A percentile compares a stretch with the other conserved stretches of the same genome.
phyloP scores from a whole-genome alignment of 169 alveolate species.

The Plasmodium gaboni region DNA sequence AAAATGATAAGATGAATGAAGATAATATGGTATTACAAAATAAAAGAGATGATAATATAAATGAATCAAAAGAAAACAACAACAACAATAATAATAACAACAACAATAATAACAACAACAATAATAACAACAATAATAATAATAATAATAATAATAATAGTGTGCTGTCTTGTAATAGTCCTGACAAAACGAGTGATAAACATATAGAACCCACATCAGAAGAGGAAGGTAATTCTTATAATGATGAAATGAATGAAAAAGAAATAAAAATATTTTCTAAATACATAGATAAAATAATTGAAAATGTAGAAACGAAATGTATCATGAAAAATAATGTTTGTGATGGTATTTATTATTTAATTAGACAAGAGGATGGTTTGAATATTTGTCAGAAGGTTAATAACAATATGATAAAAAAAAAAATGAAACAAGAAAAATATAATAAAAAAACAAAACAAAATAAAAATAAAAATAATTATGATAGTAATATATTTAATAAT shows the following conservation, averaged over 20 bases:
- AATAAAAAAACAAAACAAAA: slow-evolving; percentile 23
- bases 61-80: neutral
- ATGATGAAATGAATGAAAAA: slow-evolving; percentile 4
- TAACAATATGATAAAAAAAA: slow-evolving; percentile 6
- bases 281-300: slow-evolving; percentile 21
- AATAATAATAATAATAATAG: neutral
- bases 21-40: neutral
- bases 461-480: neutral
- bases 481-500: neutral
- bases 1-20: neutral
- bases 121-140: neutral
- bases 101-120: neutral
- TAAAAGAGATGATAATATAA: neutral
- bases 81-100: no score
- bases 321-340: slow-evolving; percentile 55
- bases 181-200: neutral
- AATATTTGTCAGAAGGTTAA: slow-evolving; percentile 53
- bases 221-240: neutral
- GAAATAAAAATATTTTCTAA: neutral
- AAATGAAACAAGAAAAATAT: slow-evolving; percentile 13
- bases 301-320: slow-evolving; percentile 19
- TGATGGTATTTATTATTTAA: slow-evolving; percentile 50
- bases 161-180: neutral
- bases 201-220: neutral
- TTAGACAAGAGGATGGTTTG: slow-evolving; percentile 19